Conservation (phyloP, 2,329 filamentous ascomycete species). For the Cladosporium phlei region DNA sequence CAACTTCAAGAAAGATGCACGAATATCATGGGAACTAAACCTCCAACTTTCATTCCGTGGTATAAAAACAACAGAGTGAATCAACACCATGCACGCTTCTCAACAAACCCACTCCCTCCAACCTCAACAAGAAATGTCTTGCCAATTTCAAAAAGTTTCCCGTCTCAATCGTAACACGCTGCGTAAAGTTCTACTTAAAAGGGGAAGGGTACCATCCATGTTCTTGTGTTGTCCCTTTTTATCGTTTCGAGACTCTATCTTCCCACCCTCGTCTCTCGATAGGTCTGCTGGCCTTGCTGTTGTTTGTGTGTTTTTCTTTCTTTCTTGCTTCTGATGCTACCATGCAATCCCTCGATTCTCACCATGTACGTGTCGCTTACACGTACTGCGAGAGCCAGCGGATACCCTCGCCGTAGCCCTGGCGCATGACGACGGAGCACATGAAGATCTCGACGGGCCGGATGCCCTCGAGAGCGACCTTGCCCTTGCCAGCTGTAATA, state of each 20-base stretch:
- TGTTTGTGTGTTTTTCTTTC: background rate
- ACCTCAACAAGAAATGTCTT: background rate
- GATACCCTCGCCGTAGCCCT: conserved; percentile 85
- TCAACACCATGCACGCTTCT: background rate
- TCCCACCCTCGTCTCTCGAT: background rate
- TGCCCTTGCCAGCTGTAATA: conserved; percentile 69
- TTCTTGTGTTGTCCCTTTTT: background rate
- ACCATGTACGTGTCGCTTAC: conserved; percentile 42
- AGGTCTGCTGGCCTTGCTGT: background rate
- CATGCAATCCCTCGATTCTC: background rate
- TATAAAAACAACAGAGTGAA: background rate
- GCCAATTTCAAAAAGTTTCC: background rate
- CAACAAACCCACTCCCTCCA: background rate
- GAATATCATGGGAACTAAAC: too few species aligned
- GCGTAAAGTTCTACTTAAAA: conserved; percentile 9
- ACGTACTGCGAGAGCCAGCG: conserved; percentile 89
- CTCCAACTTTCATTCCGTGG: too few species aligned
- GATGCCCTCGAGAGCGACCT: conserved; percentile 86
- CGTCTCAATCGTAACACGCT: conserved; percentile 12
- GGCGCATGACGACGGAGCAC: conserved; percentile 98
- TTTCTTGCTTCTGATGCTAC: background rate
- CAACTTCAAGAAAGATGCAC: too few species aligned
- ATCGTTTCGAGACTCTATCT: conserved; percentile 1
- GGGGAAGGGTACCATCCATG: background rate
- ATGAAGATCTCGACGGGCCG: conserved; percentile 96